Conservation (phyloP, 1,139 yeast genomes). For the Yamadazyma buinensis region DNA sequence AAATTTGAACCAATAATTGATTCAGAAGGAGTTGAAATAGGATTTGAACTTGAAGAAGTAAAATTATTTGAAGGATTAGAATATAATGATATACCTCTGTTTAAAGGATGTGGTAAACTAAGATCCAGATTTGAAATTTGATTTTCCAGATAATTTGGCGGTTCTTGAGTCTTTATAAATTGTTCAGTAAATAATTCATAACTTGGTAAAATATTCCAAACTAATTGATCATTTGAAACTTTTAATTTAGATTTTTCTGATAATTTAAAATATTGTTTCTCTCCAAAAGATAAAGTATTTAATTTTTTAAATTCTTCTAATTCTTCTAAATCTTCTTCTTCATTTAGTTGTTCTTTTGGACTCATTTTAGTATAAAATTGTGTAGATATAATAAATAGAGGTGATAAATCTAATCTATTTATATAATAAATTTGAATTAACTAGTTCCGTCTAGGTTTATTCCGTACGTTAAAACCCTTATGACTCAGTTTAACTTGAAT, state of each 20-base stretch:
- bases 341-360: too few species aligned
- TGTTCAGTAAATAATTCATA: conserved; percentile 19
- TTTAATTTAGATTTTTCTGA: conserved; percentile 9
- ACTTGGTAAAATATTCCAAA: conserved; percentile 31
- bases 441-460: too few species aligned
- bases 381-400: too few species aligned
- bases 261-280: conserved; percentile 6
- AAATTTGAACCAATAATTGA: background rate
- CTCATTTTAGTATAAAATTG: too few species aligned
- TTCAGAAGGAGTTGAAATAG: background rate
- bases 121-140: too few species aligned
- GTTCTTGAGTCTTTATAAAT: conserved; percentile 11
- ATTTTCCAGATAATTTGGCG: conserved; percentile 14
- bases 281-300: conserved; percentile 5
- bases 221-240: conserved; percentile 11
- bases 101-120: background rate
- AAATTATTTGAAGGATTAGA: background rate
- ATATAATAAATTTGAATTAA: too few species aligned
- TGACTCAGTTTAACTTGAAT: too few species aligned
- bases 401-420: too few species aligned
- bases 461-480: too few species aligned
- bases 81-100: too few species aligned
- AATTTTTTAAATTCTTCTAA: conserved; percentile 1
- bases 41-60: background rate
- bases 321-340: background rate